Conservation (phyloP, 768 basidiomycete species). For the Punctularia strigosozonata region DNA sequence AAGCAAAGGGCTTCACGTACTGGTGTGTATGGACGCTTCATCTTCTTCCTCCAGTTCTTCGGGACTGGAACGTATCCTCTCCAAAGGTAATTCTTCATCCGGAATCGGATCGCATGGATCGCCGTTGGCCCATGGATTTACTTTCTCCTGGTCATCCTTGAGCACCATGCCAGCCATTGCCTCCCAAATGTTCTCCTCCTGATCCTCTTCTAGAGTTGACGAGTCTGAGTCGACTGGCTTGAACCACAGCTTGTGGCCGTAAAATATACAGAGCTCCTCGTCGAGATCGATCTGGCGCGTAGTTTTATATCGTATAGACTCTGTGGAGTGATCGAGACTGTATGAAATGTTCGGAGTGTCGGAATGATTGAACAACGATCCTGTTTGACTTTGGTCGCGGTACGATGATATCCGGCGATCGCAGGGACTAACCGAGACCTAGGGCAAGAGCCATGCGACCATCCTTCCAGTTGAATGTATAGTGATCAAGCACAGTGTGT, state of each 20-base stretch:
- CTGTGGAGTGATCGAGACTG: slow-evolving; percentile 34
- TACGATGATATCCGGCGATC: not conserved
- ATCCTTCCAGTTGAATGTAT: slow-evolving; percentile 67
- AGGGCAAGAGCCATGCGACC: slow-evolving; percentile 68
- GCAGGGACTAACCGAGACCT: slow-evolving; percentile 49
- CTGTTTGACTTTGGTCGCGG: slow-evolving; percentile 22
- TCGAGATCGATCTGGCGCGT: slow-evolving; percentile 36
- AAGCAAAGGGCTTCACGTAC: slow-evolving; percentile 20
- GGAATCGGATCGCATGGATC: slow-evolving; percentile 35
- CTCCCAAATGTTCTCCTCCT: slow-evolving; percentile 34
- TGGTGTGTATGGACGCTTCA: slow-evolving; percentile 40
- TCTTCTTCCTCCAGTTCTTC: slow-evolving; percentile 51
- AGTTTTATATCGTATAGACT: slow-evolving; percentile 55
- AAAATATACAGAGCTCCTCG: slow-evolving; percentile 76
- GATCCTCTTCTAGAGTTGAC: slow-evolving; percentile 2
- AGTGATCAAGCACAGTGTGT: slow-evolving; percentile 59
- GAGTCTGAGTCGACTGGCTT: slow-evolving; percentile 22
- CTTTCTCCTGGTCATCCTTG: slow-evolving; percentile 9
- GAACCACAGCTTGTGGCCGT: slow-evolving; percentile 61
- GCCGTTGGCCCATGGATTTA: slow-evolving; percentile 17
- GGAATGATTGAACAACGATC: slow-evolving; percentile 77
- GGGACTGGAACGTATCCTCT: slow-evolving; percentile 43
- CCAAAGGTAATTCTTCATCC: slow-evolving; percentile 57
- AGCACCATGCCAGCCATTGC: slow-evolving; percentile 12
- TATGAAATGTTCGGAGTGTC: slow-evolving; percentile 60